Conservation (phyloP, 208 protist species). For the Trypanosoma brucei region DNA sequence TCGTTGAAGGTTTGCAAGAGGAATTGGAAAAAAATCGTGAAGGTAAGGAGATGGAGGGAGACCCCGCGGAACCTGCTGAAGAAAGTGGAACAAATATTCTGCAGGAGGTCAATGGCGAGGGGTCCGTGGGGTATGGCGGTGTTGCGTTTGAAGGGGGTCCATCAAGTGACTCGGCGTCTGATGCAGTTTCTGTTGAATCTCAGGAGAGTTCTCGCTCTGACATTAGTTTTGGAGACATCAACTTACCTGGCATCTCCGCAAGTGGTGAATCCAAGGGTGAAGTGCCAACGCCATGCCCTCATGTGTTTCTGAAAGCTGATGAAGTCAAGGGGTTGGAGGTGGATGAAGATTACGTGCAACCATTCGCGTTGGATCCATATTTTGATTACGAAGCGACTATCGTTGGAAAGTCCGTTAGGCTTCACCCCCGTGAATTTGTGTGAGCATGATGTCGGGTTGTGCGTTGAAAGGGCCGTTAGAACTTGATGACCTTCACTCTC, state of each 20-base stretch:
- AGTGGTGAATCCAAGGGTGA: neutral
- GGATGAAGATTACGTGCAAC: constrained; percentile 37
- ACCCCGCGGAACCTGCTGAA: neutral
- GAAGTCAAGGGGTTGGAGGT: constrained; percentile 14
- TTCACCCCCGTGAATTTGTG: constrained; percentile 4
- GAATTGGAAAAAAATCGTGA: neutral
- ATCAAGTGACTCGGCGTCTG: no score
- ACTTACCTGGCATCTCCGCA: constrained; percentile 10
- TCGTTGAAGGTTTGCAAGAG: constrained; percentile 21
- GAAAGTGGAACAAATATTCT: no score
- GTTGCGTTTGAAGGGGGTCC: no score
- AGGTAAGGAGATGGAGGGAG: neutral
- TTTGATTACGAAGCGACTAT: constrained; percentile 60
- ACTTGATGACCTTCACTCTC: no score
- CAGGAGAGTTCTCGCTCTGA: neutral
- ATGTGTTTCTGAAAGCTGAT: constrained; percentile 8
- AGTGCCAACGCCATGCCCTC: neutral
- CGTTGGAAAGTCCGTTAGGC: constrained; percentile 27
- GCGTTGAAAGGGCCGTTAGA: neutral
- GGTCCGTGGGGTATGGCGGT: no score
- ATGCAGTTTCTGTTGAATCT: neutral
- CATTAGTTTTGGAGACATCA: constrained; percentile 9
- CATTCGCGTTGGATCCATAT: constrained; percentile 46
- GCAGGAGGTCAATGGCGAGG: no score
- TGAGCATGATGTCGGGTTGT: constrained; percentile 8